Base-by-base conservation (phyloP, 441 rosid species). In the Cnidoscolus chayamansa region DNA sequence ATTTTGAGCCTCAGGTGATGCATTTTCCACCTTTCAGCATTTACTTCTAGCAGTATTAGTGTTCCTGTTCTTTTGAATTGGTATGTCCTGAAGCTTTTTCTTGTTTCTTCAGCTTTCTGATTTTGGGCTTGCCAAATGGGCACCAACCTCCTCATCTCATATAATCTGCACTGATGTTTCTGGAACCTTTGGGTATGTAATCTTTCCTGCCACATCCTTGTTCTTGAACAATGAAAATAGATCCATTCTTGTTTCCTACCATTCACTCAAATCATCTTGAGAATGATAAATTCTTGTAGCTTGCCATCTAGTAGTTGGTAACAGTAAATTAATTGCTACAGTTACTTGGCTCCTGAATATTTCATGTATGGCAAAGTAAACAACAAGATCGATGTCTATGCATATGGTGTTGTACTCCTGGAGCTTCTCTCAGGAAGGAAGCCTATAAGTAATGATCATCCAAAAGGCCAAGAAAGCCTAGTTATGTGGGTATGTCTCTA, bases 331-430 rank as follows among this genome's bases (percentile, higher is more conserved):
- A 19, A 56, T 72, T 68, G 59, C 54, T 76, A 80, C 91, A 93
- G 98, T 48, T 94, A 94, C 75, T 72, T 94, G 83, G 98, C 98
- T 76, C 98, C 98, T 47, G 98, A 94, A 77, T 94, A 92, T 78
- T 90, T 94, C 85, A 87, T 87, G 94, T 86, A 88, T 67, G 98
- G 97, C 63, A 92, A 88, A 80, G 91, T 89, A 70, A 90, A 85
- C 31, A 88, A 94, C 77, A 94, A 92, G 84, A 82, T 92, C 25
- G 98, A 94, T 83, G 98, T 90, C 40, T 94, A 89, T 78, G 92
- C 98, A 25, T 89, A 84, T 78, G 98, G 98, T 50, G 92, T 94
- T 48, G 94, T 94, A 25, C 86, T 94, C 64, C 95, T 94, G 8
- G 98, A 94, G 87, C 97, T 94, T 63, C 82, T 94, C 58, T 86